A percentile compares a stretch with the other conserved stretches of the same genome.
Conservation (phyloP, 2,329 filamentous ascomycete genomes). For the Aspergillus glaucus region DNA sequence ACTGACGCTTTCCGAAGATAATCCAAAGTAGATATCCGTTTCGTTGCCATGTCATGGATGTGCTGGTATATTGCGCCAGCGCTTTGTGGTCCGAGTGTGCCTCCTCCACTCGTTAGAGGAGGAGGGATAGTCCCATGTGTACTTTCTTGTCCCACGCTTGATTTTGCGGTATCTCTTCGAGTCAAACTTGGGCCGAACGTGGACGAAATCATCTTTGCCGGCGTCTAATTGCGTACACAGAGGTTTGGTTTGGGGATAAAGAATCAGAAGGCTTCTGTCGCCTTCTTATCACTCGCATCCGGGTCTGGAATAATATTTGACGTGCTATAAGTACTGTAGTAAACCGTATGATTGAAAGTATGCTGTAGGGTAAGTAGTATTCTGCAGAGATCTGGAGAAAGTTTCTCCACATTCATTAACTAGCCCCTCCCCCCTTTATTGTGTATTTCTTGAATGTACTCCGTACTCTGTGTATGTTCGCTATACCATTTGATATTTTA, state of each 20-base stretch:
- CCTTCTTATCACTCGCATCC: not conserved
- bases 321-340: not conserved
- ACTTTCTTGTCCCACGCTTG: slow-evolving; percentile 22
- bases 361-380: not conserved
- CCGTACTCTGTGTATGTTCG: not conserved
- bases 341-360: too few relatives aligned
- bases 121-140: slow-evolving; percentile 21
- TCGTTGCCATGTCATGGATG: slow-evolving; percentile 79
- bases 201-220: slow-evolving; percentile 25
- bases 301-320: not conserved
- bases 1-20: slow-evolving; percentile 87
- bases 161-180: slow-evolving; percentile 31
- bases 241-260: not conserved
- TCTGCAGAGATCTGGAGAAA: not conserved
- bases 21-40: slow-evolving; percentile 88
- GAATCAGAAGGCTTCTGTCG: not conserved
- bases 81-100: slow-evolving; percentile 40
- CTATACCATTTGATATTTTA: too few relatives aligned
- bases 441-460: not conserved
- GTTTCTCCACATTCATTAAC: not conserved
- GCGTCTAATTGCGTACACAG: not conserved
- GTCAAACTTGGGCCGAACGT: slow-evolving; percentile 27
- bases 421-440: not conserved
- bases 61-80: slow-evolving; percentile 56
- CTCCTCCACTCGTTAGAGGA: slow-evolving; percentile 25